Percentiles rank a stretch among this genome's conserved stretches.
Conservation (phyloP, 805 yeast species). For the Suhomyces tanzawaensis region DNA sequence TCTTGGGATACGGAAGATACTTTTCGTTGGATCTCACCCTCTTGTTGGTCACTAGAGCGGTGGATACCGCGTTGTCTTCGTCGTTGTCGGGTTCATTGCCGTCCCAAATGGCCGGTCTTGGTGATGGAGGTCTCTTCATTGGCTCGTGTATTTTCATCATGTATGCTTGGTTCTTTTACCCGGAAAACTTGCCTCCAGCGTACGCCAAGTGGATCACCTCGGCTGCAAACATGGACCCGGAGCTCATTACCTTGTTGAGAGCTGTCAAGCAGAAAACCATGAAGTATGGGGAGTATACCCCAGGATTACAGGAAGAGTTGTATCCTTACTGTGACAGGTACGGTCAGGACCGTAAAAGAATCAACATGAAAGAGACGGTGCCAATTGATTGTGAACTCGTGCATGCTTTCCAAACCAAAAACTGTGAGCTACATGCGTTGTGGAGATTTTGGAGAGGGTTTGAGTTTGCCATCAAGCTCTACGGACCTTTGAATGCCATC, state of each 20-base stretch:
- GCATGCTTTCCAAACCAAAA: constrained; percentile 37
- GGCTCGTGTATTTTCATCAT: constrained; percentile 31
- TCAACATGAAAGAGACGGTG: constrained; percentile 21
- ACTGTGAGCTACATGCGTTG: constrained; percentile 47
- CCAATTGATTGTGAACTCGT: constrained; percentile 42
- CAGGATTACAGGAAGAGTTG: constrained; percentile 28
- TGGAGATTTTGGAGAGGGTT: constrained; percentile 46
- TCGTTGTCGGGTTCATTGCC: constrained; percentile 11
- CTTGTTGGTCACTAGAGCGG: constrained; percentile 34
- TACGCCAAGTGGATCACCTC: constrained; percentile 48
- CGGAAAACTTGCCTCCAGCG: constrained; percentile 41
- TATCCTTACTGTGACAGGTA: constrained; percentile 28
- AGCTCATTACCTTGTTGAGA: constrained; percentile 31
- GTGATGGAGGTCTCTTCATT: constrained; percentile 31
- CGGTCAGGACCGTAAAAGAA: constrained; percentile 32
- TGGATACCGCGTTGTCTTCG: constrained; percentile 31
- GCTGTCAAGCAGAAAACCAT: constrained; percentile 28
- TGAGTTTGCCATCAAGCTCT: constrained; percentile 36
- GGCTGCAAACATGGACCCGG: constrained; percentile 48
- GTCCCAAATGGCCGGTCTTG: constrained; percentile 10
- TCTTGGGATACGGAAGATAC: constrained; percentile 27
- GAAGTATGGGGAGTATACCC: constrained; percentile 34
- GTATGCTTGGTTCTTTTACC: constrained; percentile 40
- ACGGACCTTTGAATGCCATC: constrained; percentile 38
- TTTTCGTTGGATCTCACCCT: constrained; percentile 36